Conservation (phyloP, 371 early-diverging fungal species). For the Massospora cicadina region DNA sequence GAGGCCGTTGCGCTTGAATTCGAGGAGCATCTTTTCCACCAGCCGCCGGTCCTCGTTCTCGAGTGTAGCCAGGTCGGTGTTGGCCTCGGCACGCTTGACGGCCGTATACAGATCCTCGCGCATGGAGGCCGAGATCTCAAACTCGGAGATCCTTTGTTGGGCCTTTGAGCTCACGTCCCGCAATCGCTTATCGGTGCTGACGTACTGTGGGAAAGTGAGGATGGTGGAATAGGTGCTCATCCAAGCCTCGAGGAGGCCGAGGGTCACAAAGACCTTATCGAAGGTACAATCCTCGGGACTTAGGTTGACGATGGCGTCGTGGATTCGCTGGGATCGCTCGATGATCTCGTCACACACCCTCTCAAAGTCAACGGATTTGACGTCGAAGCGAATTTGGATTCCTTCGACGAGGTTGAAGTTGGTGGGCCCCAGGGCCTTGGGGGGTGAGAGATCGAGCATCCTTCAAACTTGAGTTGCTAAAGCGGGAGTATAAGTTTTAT, state of each 20-base stretch:
- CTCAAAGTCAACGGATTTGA: slow-evolving; percentile 22
- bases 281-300: slow-evolving; percentile 29
- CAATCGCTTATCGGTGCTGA: slow-evolving; percentile 41
- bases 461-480: too few species aligned
- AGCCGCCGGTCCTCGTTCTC: slow-evolving; percentile 44
- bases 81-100: slow-evolving; percentile 30
- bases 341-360: slow-evolving; percentile 21
- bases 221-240: slow-evolving; percentile 23
- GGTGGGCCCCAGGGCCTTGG: background rate
- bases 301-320: slow-evolving; percentile 29
- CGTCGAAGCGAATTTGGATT: slow-evolving; percentile 14
- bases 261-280: slow-evolving; percentile 35
- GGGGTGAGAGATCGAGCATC: background rate
- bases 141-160: slow-evolving; percentile 39
- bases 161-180: slow-evolving; percentile 51
- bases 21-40: slow-evolving; percentile 35
- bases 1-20: slow-evolving; percentile 50
- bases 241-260: slow-evolving; percentile 30
- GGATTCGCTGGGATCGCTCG: slow-evolving; percentile 19
- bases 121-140: slow-evolving; percentile 55
- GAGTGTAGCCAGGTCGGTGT: slow-evolving; percentile 27
- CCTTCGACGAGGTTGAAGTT: background rate
- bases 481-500: too few species aligned
- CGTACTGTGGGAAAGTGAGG: slow-evolving; percentile 38
- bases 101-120: slow-evolving; percentile 52